phyloP scores from a whole-genome alignment of 768 basidiomycete genomes.

The Gloeophyllum trabeum region DNA sequence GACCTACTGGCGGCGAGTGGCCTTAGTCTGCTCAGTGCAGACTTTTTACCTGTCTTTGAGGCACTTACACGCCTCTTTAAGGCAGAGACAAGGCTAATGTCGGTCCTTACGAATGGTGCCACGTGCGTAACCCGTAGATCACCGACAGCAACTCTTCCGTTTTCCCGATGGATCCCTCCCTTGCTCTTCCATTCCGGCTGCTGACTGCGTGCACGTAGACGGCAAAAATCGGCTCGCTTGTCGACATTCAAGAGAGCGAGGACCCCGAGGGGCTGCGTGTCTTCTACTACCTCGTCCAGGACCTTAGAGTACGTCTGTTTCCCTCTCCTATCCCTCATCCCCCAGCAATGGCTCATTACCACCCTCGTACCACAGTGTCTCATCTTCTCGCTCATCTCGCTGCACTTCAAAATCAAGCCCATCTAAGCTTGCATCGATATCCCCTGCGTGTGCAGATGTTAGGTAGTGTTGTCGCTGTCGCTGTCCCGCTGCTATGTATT shows the following conservation, averaged over 20 bases:
- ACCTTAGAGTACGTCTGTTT: constrained; percentile 62
- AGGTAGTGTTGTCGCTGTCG: no score
- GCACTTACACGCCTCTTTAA: no score
- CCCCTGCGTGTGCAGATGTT: no score
- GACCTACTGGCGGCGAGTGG: no score
- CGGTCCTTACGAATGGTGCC: no score
- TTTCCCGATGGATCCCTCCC: constrained; percentile 1
- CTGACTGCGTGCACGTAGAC: constrained; percentile 48
- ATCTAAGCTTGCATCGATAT: constrained; percentile 58
- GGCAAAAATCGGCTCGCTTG: constrained; percentile 93
- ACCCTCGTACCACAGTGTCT: constrained; percentile 53
- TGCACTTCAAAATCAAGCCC: constrained; percentile 99
- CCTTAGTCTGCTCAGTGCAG: no score
- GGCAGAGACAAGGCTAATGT: no score
- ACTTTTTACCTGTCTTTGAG: no score
- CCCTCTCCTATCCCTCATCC: not conserved
- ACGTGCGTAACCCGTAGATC: no score
- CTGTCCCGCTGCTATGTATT: no score
- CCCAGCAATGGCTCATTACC: not conserved
- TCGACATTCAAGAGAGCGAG: constrained; percentile 93
- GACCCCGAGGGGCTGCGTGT: constrained; percentile 96
- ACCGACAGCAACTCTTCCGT: not conserved
- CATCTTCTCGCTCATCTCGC: constrained; percentile 94
- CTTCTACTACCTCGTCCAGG: constrained; percentile 98
- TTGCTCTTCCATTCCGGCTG: no score